Conservation (phyloP, 495 filamentous ascomycete species). For the Hyaloscypha finlandica region DNA sequence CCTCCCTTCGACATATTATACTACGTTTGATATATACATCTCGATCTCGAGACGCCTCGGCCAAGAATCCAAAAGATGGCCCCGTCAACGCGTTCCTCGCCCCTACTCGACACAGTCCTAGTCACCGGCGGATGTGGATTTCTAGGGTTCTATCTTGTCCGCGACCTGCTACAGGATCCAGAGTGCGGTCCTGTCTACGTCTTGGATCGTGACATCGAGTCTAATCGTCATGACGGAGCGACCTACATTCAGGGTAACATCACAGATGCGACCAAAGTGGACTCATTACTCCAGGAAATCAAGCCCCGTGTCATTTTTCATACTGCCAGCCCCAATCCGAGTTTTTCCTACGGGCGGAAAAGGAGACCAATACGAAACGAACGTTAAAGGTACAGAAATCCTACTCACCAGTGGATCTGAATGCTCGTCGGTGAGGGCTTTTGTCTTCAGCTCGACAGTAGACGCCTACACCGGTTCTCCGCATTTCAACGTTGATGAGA, state of each 20-base stretch:
- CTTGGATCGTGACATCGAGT: not conserved
- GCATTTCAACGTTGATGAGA: not conserved
- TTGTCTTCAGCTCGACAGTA: not conserved
- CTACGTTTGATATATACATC: no score
- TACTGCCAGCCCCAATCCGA: not conserved
- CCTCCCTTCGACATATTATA: no score
- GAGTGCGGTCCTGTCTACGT: slow-evolving; percentile 2
- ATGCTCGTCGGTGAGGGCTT: not conserved
- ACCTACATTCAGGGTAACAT: not conserved
- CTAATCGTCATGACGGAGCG: not conserved
- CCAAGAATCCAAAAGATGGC: not conserved
- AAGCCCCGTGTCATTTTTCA: not conserved
- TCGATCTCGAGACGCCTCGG: no score
- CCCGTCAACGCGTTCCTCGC: not conserved
- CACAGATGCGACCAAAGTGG: not conserved
- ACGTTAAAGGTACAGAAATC: not conserved
- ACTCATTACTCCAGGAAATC: not conserved
- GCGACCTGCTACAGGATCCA: not conserved
- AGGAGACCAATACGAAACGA: not conserved
- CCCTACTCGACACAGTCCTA: not conserved
- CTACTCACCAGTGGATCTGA: not conserved
- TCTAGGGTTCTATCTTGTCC: not conserved
- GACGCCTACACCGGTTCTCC: not conserved
- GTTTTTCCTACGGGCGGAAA: not conserved
- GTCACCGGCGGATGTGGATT: not conserved